phyloP scores from a whole-genome alignment of 2,329 filamentous ascomycete genomes.

The Diplodia intermedia region DNA sequence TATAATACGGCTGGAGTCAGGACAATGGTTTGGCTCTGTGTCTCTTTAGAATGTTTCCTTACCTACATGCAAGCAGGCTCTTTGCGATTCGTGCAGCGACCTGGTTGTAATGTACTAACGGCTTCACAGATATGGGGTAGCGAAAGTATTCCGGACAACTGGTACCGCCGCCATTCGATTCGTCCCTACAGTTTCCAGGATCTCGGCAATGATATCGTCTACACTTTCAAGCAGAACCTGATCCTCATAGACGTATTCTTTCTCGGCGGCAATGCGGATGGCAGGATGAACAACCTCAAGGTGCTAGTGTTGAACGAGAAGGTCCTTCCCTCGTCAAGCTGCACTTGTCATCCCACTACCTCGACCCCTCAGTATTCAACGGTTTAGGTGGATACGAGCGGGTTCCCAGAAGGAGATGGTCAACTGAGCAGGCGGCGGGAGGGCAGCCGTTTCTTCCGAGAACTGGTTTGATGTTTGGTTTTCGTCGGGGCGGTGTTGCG shows the following conservation, averaged over 20 bases:
- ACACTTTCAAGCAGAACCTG: neutral
- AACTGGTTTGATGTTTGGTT: constrained; percentile 1
- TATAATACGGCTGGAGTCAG: neutral
- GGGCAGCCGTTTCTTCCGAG: neutral
- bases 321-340: neutral
- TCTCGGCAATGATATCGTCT: neutral
- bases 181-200: neutral
- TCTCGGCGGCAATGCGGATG: constrained; percentile 3
- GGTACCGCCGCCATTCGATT: neutral
- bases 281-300: neutral
- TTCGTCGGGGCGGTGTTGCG: neutral
- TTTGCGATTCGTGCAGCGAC: neutral
- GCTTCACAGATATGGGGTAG: neutral
- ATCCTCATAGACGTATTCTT: neutral
- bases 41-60: neutral
- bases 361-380: neutral
- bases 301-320: neutral
- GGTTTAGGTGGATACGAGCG: neutral
- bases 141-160: neutral
- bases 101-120: neutral
- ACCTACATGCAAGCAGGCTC: neutral
- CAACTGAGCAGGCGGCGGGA: neutral
- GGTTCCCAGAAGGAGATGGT: neutral
- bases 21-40: neutral
- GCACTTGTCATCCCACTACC: neutral